phyloP scores from a whole-genome alignment of 2,329 filamentous ascomycete species.

The Xylaria arbuscula region DNA sequence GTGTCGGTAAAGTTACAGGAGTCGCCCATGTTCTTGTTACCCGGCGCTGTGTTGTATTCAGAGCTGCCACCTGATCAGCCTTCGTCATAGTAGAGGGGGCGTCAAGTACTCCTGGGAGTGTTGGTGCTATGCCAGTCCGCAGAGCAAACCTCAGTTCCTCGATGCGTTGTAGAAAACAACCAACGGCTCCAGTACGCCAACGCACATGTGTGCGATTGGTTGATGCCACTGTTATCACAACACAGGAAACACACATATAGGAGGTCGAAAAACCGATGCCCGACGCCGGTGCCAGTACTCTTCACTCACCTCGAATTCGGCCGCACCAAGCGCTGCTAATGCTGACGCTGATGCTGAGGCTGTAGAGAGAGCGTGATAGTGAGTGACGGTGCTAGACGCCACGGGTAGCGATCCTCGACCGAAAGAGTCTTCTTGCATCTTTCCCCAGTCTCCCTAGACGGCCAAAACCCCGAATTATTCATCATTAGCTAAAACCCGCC shows the following conservation, averaged over 20 bases:
- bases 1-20: constrained; percentile 31
- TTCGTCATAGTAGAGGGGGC: constrained; percentile 15
- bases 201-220: constrained; percentile 13
- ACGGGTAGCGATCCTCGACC: constrained; percentile 3
- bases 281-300: constrained; percentile 19
- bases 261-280: not conserved
- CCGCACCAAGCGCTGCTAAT: constrained; percentile 22
- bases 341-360: not conserved
- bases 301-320: constrained; percentile 11
- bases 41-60: constrained; percentile 7
- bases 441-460: constrained; percentile 8
- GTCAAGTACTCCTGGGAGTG: not conserved
- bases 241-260: constrained; percentile 13
- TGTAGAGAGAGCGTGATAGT: not conserved
- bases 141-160: not conserved
- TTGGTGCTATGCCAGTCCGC: constrained; percentile 5
- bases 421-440: not conserved
- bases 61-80: constrained; percentile 16
- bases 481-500: not conserved
- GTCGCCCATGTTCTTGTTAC: not conserved
- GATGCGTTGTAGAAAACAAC: constrained; percentile 5
- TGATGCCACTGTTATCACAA: constrained; percentile 17
- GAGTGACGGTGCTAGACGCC: not conserved
- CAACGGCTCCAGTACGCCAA: constrained; percentile 1
- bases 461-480: not conserved